A percentile compares a stretch with the other conserved stretches of the same genome.
Evolutionary conservation across 208 protist genomes (phyloP).

Genomic region (Crithidia fasciculata): DNA sequence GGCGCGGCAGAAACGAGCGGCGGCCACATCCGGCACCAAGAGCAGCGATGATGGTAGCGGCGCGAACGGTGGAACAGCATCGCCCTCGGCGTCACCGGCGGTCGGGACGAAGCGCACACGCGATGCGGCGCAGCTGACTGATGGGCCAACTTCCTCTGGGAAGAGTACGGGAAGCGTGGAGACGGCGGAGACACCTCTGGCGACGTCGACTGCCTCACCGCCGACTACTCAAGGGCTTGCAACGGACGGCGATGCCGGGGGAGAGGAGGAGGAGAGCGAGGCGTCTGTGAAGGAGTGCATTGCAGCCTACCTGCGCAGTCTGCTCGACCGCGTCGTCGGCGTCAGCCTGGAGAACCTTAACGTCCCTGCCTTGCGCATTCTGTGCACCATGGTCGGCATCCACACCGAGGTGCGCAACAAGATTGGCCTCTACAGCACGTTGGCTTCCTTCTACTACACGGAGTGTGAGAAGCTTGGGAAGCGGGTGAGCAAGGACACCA

Average conservation of each 20-base stretch:
- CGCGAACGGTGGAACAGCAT: background rate
- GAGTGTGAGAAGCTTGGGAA: constrained; percentile 87
- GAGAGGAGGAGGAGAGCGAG: constrained; percentile 11
- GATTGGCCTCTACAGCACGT: constrained; percentile 72
- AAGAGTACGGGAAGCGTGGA: background rate
- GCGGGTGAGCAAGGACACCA: constrained; percentile 67
- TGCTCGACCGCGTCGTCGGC: constrained; percentile 81
- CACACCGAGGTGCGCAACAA: constrained; percentile 57
- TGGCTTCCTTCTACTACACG: constrained; percentile 84
- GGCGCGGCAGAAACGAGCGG: constrained; percentile 7
- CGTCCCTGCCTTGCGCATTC: constrained; percentile 60
- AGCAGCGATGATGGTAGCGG: too few species aligned
- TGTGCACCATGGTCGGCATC: constrained; percentile 80
- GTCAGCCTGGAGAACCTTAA: constrained; percentile 71
- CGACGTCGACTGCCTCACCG: background rate
- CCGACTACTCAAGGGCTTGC: background rate
- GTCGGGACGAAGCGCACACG: constrained; percentile 13
- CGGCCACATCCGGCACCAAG: background rate
- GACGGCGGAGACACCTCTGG: background rate
- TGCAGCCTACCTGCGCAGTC: constrained; percentile 68
- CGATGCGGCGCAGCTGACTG: background rate
- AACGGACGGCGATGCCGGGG: background rate
- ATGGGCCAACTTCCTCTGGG: background rate
- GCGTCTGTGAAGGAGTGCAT: constrained; percentile 67
- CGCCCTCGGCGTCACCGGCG: constrained; percentile 4